Evolutionary conservation across 148 eudicot species (phyloP).

Genomic region (Heliosperma pusillum): DNA sequence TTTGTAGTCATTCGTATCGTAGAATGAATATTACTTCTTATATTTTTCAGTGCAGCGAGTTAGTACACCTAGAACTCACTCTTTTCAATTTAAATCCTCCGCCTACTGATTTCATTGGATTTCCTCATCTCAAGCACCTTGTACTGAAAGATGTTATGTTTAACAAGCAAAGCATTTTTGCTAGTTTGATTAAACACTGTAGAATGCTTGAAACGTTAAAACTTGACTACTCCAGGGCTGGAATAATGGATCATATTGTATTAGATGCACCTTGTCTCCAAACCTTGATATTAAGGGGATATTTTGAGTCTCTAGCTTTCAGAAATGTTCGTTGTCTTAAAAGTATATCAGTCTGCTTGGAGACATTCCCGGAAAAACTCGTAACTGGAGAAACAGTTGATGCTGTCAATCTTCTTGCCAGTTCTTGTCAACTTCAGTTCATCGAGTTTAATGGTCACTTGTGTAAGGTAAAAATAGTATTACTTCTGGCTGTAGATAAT

Average conservation of each 20-base stretch:
- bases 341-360: neutral
- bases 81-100: neutral
- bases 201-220: conserved; percentile 14
- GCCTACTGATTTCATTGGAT: neutral
- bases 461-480: neutral
- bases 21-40: neutral
- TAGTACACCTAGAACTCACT: neutral
- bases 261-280: conserved; percentile 13
- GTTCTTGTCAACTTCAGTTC: neutral
- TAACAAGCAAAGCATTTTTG: neutral
- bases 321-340: neutral
- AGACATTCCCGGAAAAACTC: neutral
- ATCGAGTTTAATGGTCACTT: neutral
- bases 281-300: neutral
- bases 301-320: neutral
- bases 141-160: neutral
- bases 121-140: neutral
- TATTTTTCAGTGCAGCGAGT: neutral
- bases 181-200: conserved; percentile 14
- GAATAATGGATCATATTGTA: conserved; percentile 11
- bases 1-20: neutral
- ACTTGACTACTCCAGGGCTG: neutral
- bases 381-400: neutral
- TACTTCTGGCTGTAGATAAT: neutral
- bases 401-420: neutral